Percentiles rank a stretch among this genome's conserved stretches.
phyloP scores from a whole-genome alignment of 2,329 filamentous ascomycete species.

The Ascocoryne sarcoides region DNA sequence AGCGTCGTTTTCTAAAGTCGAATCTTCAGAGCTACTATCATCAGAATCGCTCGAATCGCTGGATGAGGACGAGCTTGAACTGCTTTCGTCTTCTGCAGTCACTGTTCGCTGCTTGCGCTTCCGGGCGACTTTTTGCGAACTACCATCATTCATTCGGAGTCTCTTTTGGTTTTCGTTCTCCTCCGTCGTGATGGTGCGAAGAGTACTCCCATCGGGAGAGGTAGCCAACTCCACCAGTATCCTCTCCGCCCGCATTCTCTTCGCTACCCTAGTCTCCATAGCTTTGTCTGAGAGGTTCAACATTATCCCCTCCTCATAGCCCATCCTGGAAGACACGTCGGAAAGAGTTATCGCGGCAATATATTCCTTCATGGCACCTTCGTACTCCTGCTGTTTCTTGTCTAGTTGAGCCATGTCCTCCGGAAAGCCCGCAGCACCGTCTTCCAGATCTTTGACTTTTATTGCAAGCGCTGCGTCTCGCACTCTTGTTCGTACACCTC shows the following conservation, averaged over 20 bases:
- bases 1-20: constrained; percentile 6
- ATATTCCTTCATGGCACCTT: constrained; percentile 36
- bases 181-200: not conserved
- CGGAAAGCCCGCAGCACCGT: constrained; percentile 39
- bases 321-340: constrained; percentile 15
- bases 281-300: constrained; percentile 37
- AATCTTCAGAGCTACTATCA: constrained; percentile 17
- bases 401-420: constrained; percentile 39
- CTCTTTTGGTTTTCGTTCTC: constrained; percentile 32
- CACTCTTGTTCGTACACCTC: constrained; percentile 61
- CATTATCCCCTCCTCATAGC: constrained; percentile 27
- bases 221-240: constrained; percentile 42
- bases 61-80: constrained; percentile 11
- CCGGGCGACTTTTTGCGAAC: constrained; percentile 36
- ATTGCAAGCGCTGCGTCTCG: constrained; percentile 56
- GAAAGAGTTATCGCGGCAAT: constrained; percentile 21
- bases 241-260: constrained; percentile 54
- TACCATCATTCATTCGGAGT: constrained; percentile 37
- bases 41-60: constrained; percentile 11
- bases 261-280: constrained; percentile 47
- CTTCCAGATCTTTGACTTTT: constrained; percentile 46
- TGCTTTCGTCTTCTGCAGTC: constrained; percentile 18
- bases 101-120: constrained; percentile 37
- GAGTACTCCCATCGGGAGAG: constrained; percentile 5
- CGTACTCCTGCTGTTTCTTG: constrained; percentile 46